Evolutionary conservation across 352 stramenopile genomes (phyloP), one percentile per base, ranked within the genome.

Genomic region (Achlya hypogyna): DNA sequence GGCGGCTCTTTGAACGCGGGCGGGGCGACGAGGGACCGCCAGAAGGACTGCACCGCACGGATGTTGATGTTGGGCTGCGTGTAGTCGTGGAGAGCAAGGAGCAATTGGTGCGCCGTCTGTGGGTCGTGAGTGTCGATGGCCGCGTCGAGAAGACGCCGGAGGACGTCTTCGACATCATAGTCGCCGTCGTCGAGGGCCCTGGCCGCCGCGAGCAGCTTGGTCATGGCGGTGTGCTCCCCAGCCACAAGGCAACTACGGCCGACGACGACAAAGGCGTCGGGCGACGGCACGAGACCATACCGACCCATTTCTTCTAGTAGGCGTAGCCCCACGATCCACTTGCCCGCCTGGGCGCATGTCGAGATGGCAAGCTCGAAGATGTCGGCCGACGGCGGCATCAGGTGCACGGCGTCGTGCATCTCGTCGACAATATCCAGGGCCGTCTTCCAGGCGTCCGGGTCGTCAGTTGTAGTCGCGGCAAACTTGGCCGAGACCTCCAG

Each of bases 371-470:
- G 29, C 32, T 67, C 38, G 51, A 59, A 67, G 16, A 67, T 67
- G 18, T 67, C 60, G 18, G 27, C n/a, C 20, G 60, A 67, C n/a
- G 51, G n/a, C 22, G 28, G 28, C 60, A 67, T 67, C 42, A 67
- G 60, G 18, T 67, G 60, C 32, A 67, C 60, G n/a, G 60, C 60
- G 20, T 58, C 60, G 34, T 67, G 60, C 60, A 67, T 67, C 47
- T 67, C 38, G 9, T 54, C 60, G 9, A 67, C 34, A 14, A 67
- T 28, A 34, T 67, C 60, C 40, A 67, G 27, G 16, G 51, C 60
- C 20, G 60, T 67, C 18, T 67, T 27, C 60, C 60, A 67, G 25
- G 60, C 47, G 51, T 49, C 10, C 1, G 34, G 6, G 22, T 42
- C 60, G 22, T 43, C n/a, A 8, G 16, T 18, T 6, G 32, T 14